Base-by-base conservation (phyloP, 805 yeast genomes). In the Teunomyces atbi region DNA sequence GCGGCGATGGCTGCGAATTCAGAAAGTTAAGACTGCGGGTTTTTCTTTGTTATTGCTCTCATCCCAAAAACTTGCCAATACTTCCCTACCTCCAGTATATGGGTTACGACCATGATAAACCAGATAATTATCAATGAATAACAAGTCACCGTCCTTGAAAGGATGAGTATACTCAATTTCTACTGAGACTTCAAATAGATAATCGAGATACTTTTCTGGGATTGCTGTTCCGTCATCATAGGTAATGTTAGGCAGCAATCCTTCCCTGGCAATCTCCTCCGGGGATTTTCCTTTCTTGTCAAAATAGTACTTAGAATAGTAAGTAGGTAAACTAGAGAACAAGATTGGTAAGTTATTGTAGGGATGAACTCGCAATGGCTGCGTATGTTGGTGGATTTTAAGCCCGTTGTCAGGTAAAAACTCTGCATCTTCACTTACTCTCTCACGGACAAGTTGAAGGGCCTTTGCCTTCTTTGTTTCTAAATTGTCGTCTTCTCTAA, bases 101-200 rank as follows among this genome's bases (percentile, higher is more conserved):
- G 59, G 51, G 33, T 54, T 54, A 45, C 61, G 51, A 15, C 61
- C 62, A 38, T 58, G 62, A 35, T 56, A 57, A 5, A 52, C 55
- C 19, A 50, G 52, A 42, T 47, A 58, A 30, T 58, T 59, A 37
- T 58, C 60, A 12, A 58, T 38, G 41, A 53, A 51, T 18, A 59
- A 16, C 26, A 55, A 41, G 28, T 59, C 64, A 2, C 62, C 61
- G 19, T 51, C 55, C 23, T 45, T 51, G 30, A 51, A 58, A 13
- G 38, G 37, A 41, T 59, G 58, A 3, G 51, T 45, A 42, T 49
- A 53, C 42, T 55, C 60, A 7, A 59, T 47, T n/a, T 51, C 52
- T 5, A 44, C 41, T 1, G 62, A 54, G n/a, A 46, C 45, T 13
- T 55, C 60, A 19, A 51, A 47, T 4, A 59, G 35, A 41, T 41